phyloP scores from a whole-genome alignment of 371 early-diverging fungal species.

The Mortierella sp. region DNA sequence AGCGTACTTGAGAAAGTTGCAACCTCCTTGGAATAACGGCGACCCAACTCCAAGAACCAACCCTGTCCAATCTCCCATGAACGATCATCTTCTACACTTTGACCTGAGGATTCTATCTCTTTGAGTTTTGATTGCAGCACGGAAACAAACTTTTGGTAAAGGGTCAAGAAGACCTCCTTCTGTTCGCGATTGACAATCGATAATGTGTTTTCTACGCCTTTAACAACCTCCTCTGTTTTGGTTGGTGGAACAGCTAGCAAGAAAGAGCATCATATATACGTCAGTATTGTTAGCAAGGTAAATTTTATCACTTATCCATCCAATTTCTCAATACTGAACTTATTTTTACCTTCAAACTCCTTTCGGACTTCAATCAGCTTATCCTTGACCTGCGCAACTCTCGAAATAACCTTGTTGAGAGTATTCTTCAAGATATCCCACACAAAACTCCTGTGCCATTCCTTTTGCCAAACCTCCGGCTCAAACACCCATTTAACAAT shows the following conservation, averaged over 20 bases:
- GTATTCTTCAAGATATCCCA: conserved; percentile 89
- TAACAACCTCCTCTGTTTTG: conserved; percentile 47
- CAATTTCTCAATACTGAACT: not conserved
- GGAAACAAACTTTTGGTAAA: conserved; percentile 81
- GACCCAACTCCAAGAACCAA: conserved; percentile 85
- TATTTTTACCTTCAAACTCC: conserved; percentile 45
- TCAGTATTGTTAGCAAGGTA: not conserved
- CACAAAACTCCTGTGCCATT: conserved; percentile 67
- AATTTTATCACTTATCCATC: too few species aligned
- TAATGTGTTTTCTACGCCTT: conserved; percentile 74
- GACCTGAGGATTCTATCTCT: conserved; percentile 58
- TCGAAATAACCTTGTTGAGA: conserved; percentile 83
- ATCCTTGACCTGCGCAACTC: conserved; percentile 80
- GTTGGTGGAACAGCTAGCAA: conserved; percentile 55
- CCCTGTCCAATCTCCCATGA: conserved; percentile 84
- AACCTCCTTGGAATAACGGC: conserved; percentile 80
- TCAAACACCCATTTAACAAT: conserved; percentile 85
- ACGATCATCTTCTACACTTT: conserved; percentile 64
- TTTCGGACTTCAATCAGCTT: conserved; percentile 62
- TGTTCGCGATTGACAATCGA: conserved; percentile 82
- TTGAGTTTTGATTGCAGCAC: conserved; percentile 63
- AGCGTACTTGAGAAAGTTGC: conserved; percentile 71
- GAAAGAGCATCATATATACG: not conserved
- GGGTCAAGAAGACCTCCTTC: conserved; percentile 81
- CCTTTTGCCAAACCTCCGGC: conserved; percentile 66